Evolutionary conservation across 768 basidiomycete species (phyloP).

Genomic region (Favolaschia claudopus): DNA sequence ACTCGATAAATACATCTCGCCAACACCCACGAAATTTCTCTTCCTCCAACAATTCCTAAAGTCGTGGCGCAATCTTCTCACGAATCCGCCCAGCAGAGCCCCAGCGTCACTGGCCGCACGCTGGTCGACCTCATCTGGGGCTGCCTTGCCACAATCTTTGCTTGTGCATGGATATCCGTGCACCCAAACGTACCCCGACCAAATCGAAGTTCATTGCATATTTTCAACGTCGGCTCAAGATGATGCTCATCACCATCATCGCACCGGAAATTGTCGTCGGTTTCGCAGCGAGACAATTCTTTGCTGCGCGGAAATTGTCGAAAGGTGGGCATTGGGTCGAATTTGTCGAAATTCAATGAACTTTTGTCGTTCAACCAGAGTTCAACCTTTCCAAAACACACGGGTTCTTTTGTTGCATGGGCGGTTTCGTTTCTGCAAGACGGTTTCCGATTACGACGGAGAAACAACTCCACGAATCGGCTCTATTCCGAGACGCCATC

Average conservation of each 20-base stretch:
- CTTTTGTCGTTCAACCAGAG: slow-evolving; percentile 3
- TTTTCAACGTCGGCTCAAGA: neutral
- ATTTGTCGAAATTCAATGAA: neutral
- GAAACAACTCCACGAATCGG: neutral
- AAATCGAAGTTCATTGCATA: neutral
- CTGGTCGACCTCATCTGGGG: slow-evolving; percentile 22
- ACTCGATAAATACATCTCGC: no score
- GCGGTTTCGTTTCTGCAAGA: slow-evolving; percentile 32
- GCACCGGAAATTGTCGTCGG: slow-evolving; percentile 26
- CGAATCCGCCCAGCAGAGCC: no score
- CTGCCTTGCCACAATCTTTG: slow-evolving; percentile 26
- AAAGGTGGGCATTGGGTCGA: neutral
- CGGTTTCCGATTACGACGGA: neutral
- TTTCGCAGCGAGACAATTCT: slow-evolving; percentile 27
- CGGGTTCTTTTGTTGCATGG: slow-evolving; percentile 37
- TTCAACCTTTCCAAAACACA: slow-evolving; percentile 31
- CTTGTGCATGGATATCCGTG: slow-evolving; percentile 26
- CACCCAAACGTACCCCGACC: slow-evolving; percentile 29
- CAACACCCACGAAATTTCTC: no score
- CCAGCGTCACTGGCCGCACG: neutral
- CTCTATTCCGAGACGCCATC: neutral
- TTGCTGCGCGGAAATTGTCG: neutral
- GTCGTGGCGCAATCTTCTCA: no score
- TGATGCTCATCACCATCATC: slow-evolving; percentile 23
- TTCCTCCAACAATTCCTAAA: no score